Conservation (phyloP, 2,329 filamentous ascomycete genomes). For the Sporothrix brunneoviolacea region DNA sequence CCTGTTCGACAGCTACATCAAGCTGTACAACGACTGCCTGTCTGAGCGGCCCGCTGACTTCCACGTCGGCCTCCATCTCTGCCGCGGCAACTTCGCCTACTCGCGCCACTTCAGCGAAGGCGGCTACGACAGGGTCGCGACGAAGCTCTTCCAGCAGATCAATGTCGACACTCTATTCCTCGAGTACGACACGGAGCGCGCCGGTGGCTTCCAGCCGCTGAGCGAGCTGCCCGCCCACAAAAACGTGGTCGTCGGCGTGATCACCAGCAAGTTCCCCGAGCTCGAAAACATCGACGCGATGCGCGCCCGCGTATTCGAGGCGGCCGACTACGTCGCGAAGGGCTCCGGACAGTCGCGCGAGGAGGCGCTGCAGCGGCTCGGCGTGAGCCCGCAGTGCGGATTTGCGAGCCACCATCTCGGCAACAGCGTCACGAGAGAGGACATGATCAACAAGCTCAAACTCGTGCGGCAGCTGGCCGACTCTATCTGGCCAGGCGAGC, state of each 20-base stretch:
- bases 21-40: constrained; percentile 67
- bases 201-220: constrained; percentile 57
- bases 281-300: constrained; percentile 42
- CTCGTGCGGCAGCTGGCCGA: constrained; percentile 61
- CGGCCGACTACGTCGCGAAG: constrained; percentile 59
- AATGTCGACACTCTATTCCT: constrained; percentile 51
- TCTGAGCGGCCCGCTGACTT: constrained; percentile 55
- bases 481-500: constrained; percentile 49
- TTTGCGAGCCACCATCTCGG: constrained; percentile 65
- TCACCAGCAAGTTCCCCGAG: constrained; percentile 26
- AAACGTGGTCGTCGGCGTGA: constrained; percentile 55
- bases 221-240: constrained; percentile 52
- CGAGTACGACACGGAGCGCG: constrained; percentile 42
- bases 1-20: constrained; percentile 63
- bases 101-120: constrained; percentile 58
- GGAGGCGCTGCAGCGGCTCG: constrained; percentile 57
- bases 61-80: constrained; percentile 65
- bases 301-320: constrained; percentile 46
- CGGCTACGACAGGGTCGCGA: constrained; percentile 56
- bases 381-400: constrained; percentile 63
- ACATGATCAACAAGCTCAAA: constrained; percentile 65
- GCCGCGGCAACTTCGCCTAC: constrained; percentile 55
- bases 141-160: constrained; percentile 52
- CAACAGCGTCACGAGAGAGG: constrained; percentile 58
- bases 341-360: constrained; percentile 54